Base-by-base conservation (phyloP, 805 yeast genomes). In the Metschnikowia hibisci region DNA sequence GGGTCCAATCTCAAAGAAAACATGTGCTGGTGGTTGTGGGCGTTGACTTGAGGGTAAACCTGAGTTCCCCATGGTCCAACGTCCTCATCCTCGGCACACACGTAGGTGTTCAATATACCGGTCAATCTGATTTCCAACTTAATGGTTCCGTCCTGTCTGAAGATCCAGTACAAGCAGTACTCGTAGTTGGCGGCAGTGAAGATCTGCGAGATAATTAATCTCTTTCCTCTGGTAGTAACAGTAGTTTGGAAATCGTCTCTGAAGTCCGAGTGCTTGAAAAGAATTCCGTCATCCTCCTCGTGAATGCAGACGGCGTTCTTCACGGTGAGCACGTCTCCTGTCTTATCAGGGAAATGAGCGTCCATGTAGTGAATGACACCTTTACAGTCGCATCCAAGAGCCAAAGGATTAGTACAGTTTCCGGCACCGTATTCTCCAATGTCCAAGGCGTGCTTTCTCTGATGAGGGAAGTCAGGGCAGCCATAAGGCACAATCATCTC, bases 401-500 rank as follows among this genome's bases (percentile, higher is more conserved):
- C 68, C 51, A 85, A 73, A 27, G 90, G 86, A 66, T 85, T 85
- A 42, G 93, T 82, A 81, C 85, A 80, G 70, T 80, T 79, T 58
- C 93, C 93, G 49, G 89, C 91, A 68, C 93, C 93, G 61, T 84
- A 84, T 64, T 85, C 93, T 62, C 93, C 93, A 53, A 85, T 80
- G 66, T 85, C 93, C 65, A 85, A 78, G 34, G 93, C 93, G 57
- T 85, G 93, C 66, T 85, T 85, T 68, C 93, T 76, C 60, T 84
- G 89, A 62, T 84, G 91, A 43, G 89, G 90, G 67, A 74, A 80
- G 52, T 78, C 83, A 45, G 93, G 93, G 48, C 73, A 72, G 43
- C 93, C 93, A 58, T 85, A 85, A 18, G 93, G 93, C 46, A 85
- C 93, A 66, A 85, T 81, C 91, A 85, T 84, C 69, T 84, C 93